Evolutionary conservation across 148 eudicot genomes (phyloP).

Genomic region (Silene uniflora): DNA sequence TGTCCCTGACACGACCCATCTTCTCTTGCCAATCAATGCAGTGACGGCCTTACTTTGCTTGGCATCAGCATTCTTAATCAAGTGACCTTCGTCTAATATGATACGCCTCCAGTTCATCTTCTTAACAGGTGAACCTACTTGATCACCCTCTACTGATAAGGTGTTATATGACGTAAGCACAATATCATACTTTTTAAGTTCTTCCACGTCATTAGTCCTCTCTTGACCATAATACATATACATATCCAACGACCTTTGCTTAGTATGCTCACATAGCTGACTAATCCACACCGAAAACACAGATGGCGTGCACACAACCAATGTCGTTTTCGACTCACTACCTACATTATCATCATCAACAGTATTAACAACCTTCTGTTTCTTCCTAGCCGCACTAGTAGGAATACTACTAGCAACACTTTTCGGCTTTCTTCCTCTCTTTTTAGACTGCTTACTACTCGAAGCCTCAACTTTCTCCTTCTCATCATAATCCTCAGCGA

Average conservation of each 20-base stretch:
- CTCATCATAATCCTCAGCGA: conserved; percentile 24
- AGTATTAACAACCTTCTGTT: conserved; percentile 35
- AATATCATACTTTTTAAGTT: conserved; percentile 68
- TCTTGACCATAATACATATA: conserved; percentile 75
- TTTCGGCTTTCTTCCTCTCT: conserved; percentile 26
- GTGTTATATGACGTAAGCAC: conserved; percentile 81
- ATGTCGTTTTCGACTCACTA: conserved; percentile 40
- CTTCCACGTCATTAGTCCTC: conserved; percentile 54
- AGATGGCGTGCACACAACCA: conserved; percentile 80
- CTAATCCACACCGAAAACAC: conserved; percentile 80
- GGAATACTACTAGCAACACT: conserved; percentile 9
- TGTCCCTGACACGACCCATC: conserved; percentile 95
- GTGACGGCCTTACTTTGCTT: conserved; percentile 68
- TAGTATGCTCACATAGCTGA: conserved; percentile 69
- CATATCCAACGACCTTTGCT: conserved; percentile 49
- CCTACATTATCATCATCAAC: conserved; percentile 12
- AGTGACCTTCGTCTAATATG: conserved; percentile 89
- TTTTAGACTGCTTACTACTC: conserved; percentile 19
- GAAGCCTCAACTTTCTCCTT: conserved; percentile 16
- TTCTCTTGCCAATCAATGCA: conserved; percentile 51
- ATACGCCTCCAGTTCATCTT: conserved; percentile 81
- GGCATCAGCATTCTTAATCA: conserved; percentile 68
- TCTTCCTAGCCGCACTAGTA: conserved; percentile 36
- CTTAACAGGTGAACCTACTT: conserved; percentile 49
- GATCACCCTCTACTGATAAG: conserved; percentile 47